Percentiles rank a stretch among this genome's conserved stretches.
Conservation (phyloP, 148 eudicot species). For the Gaultheria prostrata region DNA sequence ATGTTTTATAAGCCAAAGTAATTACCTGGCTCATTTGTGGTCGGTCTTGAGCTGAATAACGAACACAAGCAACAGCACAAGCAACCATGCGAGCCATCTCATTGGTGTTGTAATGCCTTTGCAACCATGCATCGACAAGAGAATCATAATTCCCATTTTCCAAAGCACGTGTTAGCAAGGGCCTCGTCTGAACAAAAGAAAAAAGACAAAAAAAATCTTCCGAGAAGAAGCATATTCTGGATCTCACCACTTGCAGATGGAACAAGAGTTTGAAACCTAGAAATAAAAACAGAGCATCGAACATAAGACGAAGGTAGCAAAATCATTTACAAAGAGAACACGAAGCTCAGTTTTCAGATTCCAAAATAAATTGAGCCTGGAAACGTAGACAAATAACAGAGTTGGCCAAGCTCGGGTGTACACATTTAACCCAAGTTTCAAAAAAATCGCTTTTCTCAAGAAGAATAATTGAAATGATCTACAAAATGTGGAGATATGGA, state of each 20-base stretch:
- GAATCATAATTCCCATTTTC: conserved; percentile 73
- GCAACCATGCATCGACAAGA: conserved; percentile 60
- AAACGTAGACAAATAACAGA: neutral
- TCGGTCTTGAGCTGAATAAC: conserved; percentile 77
- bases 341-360: neutral
- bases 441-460: neutral
- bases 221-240: conserved; percentile 90
- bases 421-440: neutral
- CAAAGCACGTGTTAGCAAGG: conserved; percentile 70
- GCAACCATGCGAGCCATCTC: conserved; percentile 93
- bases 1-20: too few relatives aligned
- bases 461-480: neutral
- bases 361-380: neutral
- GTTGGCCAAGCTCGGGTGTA: neutral
- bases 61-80: conserved; percentile 88
- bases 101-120: conserved; percentile 45
- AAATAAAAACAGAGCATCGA: neutral
- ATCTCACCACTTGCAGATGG: neutral
- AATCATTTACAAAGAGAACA: neutral
- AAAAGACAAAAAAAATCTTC: neutral
- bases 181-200: conserved; percentile 56
- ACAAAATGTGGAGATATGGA: neutral
- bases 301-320: neutral
- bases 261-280: neutral
- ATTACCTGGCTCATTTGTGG: conserved; percentile 46